Evolutionary conservation across 139 green algal species (phyloP).

Genomic region (Chlorella ohadii): DNA sequence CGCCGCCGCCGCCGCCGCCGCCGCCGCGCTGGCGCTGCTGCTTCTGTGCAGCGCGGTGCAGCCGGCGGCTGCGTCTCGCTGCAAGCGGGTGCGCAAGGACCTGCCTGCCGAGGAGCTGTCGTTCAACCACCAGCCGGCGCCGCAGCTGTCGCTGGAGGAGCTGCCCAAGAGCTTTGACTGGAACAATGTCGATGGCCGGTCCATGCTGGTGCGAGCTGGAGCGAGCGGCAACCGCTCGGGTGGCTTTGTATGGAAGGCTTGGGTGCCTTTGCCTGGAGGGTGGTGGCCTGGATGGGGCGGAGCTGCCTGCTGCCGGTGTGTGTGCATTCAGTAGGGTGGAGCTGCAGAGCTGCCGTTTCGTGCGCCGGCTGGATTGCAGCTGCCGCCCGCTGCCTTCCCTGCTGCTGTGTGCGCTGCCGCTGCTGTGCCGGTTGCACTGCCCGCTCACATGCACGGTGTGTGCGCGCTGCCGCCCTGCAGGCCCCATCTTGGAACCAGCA

Average conservation of each 20-base stretch:
- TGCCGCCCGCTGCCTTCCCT: no score
- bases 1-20: background rate
- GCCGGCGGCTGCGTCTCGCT: background rate
- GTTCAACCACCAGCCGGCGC: constrained; percentile 28
- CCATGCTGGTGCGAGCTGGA: constrained; percentile 39
- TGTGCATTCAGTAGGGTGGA: no score
- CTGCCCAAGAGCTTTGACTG: constrained; percentile 57
- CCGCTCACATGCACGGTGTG: no score
- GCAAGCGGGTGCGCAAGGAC: constrained; percentile 3
- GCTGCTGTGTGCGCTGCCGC: no score
- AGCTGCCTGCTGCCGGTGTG: no score
- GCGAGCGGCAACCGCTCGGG: background rate
- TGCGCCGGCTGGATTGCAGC: no score
- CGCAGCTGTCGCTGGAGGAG: constrained; percentile 7
- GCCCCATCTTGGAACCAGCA: constrained; percentile 56
- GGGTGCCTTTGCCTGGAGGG: no score
- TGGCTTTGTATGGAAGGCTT: no score
- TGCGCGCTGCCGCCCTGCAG: background rate
- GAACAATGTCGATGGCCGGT: constrained; percentile 44
- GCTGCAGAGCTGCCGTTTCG: no score
- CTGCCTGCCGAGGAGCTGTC: constrained; percentile 18
- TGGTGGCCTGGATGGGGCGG: no score
- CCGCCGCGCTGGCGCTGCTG: constrained; percentile 1
- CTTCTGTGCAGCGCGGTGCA: no score
- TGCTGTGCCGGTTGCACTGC: no score